Percentiles rank a stretch among this genome's conserved stretches.
Conservation (phyloP, 495 filamentous ascomycete genomes). For the Hypoxylon intermedium region DNA sequence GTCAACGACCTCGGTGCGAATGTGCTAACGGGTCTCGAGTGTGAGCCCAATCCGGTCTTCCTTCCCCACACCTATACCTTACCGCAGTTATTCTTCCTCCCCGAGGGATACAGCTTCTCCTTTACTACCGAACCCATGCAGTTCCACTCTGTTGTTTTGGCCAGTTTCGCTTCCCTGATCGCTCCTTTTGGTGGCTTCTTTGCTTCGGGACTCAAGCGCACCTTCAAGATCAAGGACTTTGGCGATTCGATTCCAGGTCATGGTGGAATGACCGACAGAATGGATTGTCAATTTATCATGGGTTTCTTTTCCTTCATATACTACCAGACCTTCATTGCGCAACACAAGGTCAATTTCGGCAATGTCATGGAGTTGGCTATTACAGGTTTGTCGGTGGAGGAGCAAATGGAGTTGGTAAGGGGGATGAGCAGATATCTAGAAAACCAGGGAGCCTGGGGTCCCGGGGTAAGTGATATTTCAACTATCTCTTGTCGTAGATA, state of each 20-base stretch:
- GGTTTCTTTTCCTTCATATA: conserved; percentile 98
- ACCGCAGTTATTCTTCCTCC: conserved; percentile 70
- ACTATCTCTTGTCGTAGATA: background rate
- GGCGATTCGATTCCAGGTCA: conserved; percentile 97
- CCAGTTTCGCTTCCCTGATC: conserved; percentile 94
- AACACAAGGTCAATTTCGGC: conserved; percentile 80
- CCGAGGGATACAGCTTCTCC: conserved; percentile 57
- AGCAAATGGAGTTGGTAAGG: conserved; percentile 88
- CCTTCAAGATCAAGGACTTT: conserved; percentile 99
- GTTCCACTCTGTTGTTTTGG: conserved; percentile 89
- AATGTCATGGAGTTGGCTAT: conserved; percentile 88
- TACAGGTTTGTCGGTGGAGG: conserved; percentile 78
- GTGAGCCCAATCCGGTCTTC: conserved; percentile 93
- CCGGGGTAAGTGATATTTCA: conserved; percentile 59
- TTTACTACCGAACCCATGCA: conserved; percentile 86
- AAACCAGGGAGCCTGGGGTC: conserved; percentile 77
- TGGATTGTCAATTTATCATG: conserved; percentile 99
- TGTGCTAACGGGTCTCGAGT: conserved; percentile 87
- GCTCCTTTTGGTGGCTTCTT: conserved; percentile 99
- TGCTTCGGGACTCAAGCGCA: conserved; percentile 94
- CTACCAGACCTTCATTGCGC: conserved; percentile 95
- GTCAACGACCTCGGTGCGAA: conserved; percentile 96
- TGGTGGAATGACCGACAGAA: conserved; percentile 97
- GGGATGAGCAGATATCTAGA: conserved; percentile 83
- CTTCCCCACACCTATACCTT: conserved; percentile 77